Percentiles rank a stretch among this genome's conserved stretches.
Conservation (phyloP, 495 filamentous ascomycete species). For the Aspergillus bridgeri region DNA sequence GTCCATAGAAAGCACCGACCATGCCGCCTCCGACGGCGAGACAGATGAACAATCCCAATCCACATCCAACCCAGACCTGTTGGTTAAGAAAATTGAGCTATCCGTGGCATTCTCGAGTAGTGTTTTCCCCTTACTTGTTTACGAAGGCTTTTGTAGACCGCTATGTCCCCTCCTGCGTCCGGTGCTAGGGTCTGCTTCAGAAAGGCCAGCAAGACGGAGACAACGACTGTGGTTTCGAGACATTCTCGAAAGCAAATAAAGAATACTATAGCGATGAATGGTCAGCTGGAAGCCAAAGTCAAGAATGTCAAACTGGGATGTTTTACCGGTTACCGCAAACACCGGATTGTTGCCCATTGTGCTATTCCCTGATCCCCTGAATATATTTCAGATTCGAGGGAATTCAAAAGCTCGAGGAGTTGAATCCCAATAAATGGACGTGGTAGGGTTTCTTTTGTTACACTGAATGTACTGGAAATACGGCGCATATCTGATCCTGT, state of each 20-base stretch:
- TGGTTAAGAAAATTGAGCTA: not conserved
- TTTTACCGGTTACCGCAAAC: too few relatives aligned
- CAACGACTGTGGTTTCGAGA: constrained; percentile 74
- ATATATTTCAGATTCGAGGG: too few relatives aligned
- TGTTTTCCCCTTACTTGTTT: constrained; percentile 54
- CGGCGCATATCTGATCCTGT: too few relatives aligned
- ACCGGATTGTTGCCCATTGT: too few relatives aligned
- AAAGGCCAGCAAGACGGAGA: constrained; percentile 78
- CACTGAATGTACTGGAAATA: too few relatives aligned
- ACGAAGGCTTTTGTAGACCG: constrained; percentile 63
- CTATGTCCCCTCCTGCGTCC: constrained; percentile 47
- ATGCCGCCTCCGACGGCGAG: constrained; percentile 65
- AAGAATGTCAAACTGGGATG: too few relatives aligned
- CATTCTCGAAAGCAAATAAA: constrained; percentile 86
- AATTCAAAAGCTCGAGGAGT: too few relatives aligned
- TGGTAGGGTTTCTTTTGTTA: too few relatives aligned
- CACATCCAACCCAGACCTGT: constrained; percentile 70
- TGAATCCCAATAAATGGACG: too few relatives aligned
- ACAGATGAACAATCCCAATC: constrained; percentile 61
- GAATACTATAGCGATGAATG: too few relatives aligned
- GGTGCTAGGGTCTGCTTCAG: constrained; percentile 72
- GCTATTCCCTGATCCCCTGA: too few relatives aligned
- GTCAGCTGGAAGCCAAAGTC: too few relatives aligned
- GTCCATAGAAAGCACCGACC: constrained; percentile 76
- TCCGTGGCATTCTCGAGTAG: not conserved